phyloP scores from a whole-genome alignment of 2,329 filamentous ascomycete species.

The Xylaria arbuscula region DNA sequence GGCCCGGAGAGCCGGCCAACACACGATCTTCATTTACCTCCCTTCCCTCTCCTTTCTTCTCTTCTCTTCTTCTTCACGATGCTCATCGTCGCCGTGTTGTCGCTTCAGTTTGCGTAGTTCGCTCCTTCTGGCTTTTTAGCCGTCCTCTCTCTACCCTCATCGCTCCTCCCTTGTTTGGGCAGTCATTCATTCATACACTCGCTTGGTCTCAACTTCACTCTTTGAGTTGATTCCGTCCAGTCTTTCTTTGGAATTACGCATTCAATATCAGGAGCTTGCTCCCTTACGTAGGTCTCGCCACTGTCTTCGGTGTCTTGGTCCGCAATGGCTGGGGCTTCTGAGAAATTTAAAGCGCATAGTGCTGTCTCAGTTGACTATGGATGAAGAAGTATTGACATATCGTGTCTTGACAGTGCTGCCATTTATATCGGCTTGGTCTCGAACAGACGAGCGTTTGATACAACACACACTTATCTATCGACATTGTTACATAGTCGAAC shows the following conservation, averaged over 20 bases:
- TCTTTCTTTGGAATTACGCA: slow-evolving; percentile 54
- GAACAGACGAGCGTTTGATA: slow-evolving; percentile 43
- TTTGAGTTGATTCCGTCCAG: slow-evolving; percentile 60
- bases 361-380: neutral
- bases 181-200: slow-evolving; percentile 58
- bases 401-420: slow-evolving; percentile 24
- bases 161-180: slow-evolving; percentile 47
- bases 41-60: slow-evolving; percentile 37
- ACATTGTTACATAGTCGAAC: slow-evolving; percentile 33
- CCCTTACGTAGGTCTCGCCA: slow-evolving; percentile 47
- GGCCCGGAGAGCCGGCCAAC: slow-evolving; percentile 22
- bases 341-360: slow-evolving; percentile 6
- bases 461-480: slow-evolving; percentile 33
- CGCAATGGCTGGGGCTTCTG: slow-evolving; percentile 8
- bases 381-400: slow-evolving; percentile 21
- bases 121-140: slow-evolving; percentile 47
- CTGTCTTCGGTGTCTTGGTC: slow-evolving; percentile 22
- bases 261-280: slow-evolving; percentile 47
- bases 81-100: slow-evolving; percentile 51
- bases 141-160: slow-evolving; percentile 50
- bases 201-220: slow-evolving; percentile 59
- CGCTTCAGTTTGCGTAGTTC: slow-evolving; percentile 49
- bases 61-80: slow-evolving; percentile 47
- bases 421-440: slow-evolving; percentile 34
- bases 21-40: slow-evolving; percentile 37